These are phyloP conservation scores for Cystobasidium tubakii DNA, from an alignment of 768 basidiomycete species.

Conservation along the genomic window DNA sequence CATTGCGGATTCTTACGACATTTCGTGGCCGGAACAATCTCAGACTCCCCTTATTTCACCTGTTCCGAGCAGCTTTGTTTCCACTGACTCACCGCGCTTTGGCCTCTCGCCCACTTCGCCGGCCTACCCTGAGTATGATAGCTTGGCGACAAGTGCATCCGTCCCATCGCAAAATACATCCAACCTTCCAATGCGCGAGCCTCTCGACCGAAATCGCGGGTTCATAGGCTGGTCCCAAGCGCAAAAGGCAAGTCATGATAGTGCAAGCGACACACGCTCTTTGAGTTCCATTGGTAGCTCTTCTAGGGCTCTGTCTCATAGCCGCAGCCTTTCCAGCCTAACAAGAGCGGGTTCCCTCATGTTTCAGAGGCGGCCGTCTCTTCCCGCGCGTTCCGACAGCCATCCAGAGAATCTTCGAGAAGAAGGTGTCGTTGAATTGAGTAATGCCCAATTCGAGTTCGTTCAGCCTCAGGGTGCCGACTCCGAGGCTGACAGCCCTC, in stretches of 20 bases:
- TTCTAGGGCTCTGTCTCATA: background rate
- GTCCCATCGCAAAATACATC: background rate
- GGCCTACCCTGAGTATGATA: background rate
- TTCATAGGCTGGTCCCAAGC: background rate
- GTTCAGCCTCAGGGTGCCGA: background rate
- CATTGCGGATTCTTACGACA: background rate
- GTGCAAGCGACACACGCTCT: background rate
- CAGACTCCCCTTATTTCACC: background rate
- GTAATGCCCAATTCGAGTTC: slow-evolving; percentile 26
- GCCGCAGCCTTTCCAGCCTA: slow-evolving; percentile 12
- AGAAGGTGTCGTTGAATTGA: background rate
- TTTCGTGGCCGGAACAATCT: background rate
- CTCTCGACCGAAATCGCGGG: too few species aligned
- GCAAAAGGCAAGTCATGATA: background rate
- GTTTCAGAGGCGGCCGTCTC: slow-evolving; percentile 9
- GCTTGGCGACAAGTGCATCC: background rate
- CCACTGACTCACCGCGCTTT: background rate
- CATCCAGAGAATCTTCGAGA: background rate
- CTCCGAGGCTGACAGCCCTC: slow-evolving; percentile 40
- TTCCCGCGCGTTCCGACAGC: background rate
- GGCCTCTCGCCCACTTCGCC: background rate
- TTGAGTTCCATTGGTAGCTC: background rate
- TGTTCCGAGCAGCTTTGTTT: background rate
- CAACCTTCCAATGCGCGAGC: background rate
- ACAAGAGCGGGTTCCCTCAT: background rate